Evolutionary conservation across 805 yeast species (phyloP).

Genomic region (Candida nitratophila): DNA sequence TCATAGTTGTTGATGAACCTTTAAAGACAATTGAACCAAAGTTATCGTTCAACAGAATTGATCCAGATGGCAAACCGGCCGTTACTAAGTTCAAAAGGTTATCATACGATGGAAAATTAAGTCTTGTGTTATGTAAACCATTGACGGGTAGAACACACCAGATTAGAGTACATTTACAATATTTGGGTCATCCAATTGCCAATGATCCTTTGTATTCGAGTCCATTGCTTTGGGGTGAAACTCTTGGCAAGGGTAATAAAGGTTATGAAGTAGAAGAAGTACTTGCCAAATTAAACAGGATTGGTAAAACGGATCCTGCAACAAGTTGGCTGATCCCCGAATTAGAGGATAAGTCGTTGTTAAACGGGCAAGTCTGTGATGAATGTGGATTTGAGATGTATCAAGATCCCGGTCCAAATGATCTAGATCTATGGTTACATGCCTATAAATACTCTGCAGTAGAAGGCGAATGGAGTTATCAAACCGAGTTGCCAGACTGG

Average conservation of each 20-base stretch:
- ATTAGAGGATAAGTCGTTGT: slow-evolving; percentile 49
- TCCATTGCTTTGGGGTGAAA: slow-evolving; percentile 69
- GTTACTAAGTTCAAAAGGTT: slow-evolving; percentile 61
- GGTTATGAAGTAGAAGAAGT: slow-evolving; percentile 41
- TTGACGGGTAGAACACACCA: slow-evolving; percentile 94
- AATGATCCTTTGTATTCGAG: slow-evolving; percentile 91
- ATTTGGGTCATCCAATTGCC: slow-evolving; percentile 81
- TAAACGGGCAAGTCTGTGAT: slow-evolving; percentile 52
- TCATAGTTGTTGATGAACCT: slow-evolving; percentile 56
- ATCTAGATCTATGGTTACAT: slow-evolving; percentile 84
- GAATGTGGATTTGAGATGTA: slow-evolving; percentile 66
- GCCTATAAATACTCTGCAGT: slow-evolving; percentile 70
- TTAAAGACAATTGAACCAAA: slow-evolving; percentile 67
- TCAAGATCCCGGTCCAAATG: slow-evolving; percentile 85
- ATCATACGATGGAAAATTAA: slow-evolving; percentile 56
- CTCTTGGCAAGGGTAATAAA: slow-evolving; percentile 55
- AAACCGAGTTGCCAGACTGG: slow-evolving; percentile 79
- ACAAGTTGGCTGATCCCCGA: slow-evolving; percentile 52
- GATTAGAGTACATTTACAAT: slow-evolving; percentile 87
- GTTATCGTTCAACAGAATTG: slow-evolving; percentile 58
- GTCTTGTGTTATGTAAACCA: slow-evolving; percentile 80
- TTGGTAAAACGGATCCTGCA: slow-evolving; percentile 68
- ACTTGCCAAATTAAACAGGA: slow-evolving; percentile 40
- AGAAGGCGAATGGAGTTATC: slow-evolving; percentile 57
- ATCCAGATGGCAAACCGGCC: slow-evolving; percentile 60